A percentile compares a stretch with the other conserved stretches of the same genome.
Conservation (phyloP, 2,329 filamentous ascomycete species). For the Westerdykella sp. region DNA sequence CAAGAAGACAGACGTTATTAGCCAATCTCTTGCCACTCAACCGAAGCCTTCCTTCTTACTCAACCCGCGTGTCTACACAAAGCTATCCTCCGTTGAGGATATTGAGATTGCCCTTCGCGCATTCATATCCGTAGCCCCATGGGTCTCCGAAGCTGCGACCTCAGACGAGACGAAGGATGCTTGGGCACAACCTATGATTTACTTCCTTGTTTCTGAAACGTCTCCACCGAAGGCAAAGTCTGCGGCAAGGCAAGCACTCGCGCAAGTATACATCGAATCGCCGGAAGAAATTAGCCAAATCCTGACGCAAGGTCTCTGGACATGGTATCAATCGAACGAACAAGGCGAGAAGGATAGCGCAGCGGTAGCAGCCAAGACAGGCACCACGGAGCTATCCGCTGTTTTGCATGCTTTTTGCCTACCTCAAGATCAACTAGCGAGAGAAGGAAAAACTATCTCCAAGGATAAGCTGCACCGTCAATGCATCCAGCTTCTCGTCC, state of each 20-base stretch:
- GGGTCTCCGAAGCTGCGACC: constrained; percentile 46
- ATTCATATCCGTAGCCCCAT: constrained; percentile 55
- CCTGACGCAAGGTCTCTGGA: constrained; percentile 70
- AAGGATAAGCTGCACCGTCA: constrained; percentile 57
- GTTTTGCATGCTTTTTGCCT: constrained; percentile 60
- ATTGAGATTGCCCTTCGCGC: constrained; percentile 69
- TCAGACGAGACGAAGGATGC: constrained; percentile 49
- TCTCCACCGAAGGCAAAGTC: constrained; percentile 59
- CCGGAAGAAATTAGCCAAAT: constrained; percentile 55
- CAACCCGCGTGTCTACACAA: constrained; percentile 77
- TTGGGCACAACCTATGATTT: constrained; percentile 86
- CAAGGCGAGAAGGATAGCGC: constrained; percentile 71
- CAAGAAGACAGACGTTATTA: constrained; percentile 57
- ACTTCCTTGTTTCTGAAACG: constrained; percentile 59
- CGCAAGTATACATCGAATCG: constrained; percentile 56
- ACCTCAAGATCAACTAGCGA: constrained; percentile 46
- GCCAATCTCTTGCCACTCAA: constrained; percentile 62
- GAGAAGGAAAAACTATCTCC: constrained; percentile 41
- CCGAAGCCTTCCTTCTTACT: constrained; percentile 84
- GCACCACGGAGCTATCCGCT: constrained; percentile 56
- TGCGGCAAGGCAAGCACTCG: constrained; percentile 56
- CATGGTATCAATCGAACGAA: constrained; percentile 64
- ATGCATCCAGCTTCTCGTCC: constrained; percentile 68
- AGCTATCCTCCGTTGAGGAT: constrained; percentile 68
- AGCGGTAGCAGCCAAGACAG: constrained; percentile 59